These are phyloP conservation scores for Exserohilum rostratum DNA, from an alignment of 2,329 filamentous ascomycete species.

Conservation along the genomic window DNA sequence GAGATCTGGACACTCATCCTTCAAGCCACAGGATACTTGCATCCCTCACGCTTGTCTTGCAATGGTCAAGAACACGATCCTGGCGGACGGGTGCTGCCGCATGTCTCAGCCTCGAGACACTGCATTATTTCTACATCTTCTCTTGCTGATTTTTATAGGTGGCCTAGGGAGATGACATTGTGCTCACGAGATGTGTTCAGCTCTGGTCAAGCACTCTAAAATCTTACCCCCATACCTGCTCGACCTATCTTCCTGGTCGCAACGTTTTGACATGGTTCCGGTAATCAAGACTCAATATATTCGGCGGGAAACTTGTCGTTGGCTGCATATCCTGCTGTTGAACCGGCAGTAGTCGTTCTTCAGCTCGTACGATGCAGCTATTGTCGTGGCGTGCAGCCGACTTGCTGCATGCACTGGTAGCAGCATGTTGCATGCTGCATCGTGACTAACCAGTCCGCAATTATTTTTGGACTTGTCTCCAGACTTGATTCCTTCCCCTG, in stretches of 20 bases:
- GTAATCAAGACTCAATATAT: constrained; percentile 47
- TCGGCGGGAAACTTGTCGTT: constrained; percentile 21
- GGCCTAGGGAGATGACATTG: neutral
- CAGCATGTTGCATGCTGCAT: constrained; percentile 8
- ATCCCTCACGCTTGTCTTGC: neutral
- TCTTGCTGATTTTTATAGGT: neutral
- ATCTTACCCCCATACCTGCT: neutral
- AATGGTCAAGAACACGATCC: too few species aligned
- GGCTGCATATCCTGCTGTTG: constrained; percentile 26
- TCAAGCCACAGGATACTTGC: neutral
- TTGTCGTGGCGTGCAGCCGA: constrained; percentile 7
- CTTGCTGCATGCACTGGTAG: constrained; percentile 19
- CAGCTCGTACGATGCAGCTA: constrained; percentile 28
- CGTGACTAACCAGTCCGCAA: constrained; percentile 20
- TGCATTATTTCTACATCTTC: neutral
- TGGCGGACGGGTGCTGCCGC: neutral
- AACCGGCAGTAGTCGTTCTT: constrained; percentile 29
- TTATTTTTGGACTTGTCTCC: constrained; percentile 39
- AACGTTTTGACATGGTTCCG: constrained; percentile 29
- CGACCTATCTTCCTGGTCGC: constrained; percentile 20
- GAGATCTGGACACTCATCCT: neutral
- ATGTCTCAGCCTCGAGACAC: neutral
- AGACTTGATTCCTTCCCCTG: constrained; percentile 36
- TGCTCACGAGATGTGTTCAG: neutral
- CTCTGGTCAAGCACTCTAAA: neutral